Base-by-base conservation (phyloP, 352 stramenopile species). In the Bremia lactucae region DNA sequence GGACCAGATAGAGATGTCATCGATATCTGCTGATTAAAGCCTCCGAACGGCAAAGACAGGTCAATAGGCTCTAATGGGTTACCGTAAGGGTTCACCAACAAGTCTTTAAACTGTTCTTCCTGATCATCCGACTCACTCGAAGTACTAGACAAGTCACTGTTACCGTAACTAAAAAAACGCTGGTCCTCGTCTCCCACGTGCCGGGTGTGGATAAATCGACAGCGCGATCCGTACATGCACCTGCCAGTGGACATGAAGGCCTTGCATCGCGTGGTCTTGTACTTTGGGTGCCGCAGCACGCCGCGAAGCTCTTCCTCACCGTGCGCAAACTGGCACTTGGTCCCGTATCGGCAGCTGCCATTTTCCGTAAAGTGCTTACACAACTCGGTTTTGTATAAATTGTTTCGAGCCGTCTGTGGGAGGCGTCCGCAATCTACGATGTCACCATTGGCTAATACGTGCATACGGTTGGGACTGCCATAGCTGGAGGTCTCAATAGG, bases 241-340 rank as follows among this genome's bases (percentile, higher is more conserved):
- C 74, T 74, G 22, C 83, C 83, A 4, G 83, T 93, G 15, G 65
- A 72, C 46, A 87, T 33, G 50, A 87, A 95, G 25, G 77, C 80
- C 59, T 94, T 94, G 71, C 83, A 95, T 13, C 81, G 80, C 22
- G 80, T 89, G 10, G 83, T 95, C 68, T 95, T 95, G 76, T 95
- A 95, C 61, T 93, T 91, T 26, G 83, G 83, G 60, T 95, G 83
- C 31, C 82, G 79, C 39, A 92, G 61, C 15, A 95, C 76, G 13
- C 79, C 74, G 25, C 83, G 74, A 7, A 95, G 66, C 46, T 95
- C 83, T 0, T 88, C 73, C 29, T 83, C 57, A 11, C 83, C 83
- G 49, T 95, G 83, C 4, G 83, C 83, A 50, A 95, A 95, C 55
- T 93, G 83, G 65, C 83, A 95, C 59, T 92, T 91, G 61, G 63